Base-by-base conservation (phyloP, 352 stramenopile species). In the Phytophthora sojae region DNA sequence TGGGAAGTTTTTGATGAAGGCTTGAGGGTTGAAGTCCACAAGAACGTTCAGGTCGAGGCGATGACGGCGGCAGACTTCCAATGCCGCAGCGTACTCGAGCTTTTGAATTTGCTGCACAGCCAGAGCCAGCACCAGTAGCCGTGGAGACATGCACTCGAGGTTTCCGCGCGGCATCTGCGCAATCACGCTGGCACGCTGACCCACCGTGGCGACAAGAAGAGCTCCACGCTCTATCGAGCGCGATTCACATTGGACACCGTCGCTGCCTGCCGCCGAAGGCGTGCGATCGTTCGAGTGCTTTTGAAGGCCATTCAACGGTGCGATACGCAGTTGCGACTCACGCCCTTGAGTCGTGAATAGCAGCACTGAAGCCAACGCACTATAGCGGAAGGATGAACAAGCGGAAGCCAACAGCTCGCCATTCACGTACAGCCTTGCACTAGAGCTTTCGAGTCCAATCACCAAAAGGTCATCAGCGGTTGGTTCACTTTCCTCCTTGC, bases 151-250 rank as follows among this genome's bases (percentile, higher is more conserved):
- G 35, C 75, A 88, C 64, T 95, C 89, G 1, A 96, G 66, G 32
- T 96, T 96, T 32, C 89, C 89, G 9, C 89, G 86, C 17, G 85
- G 82, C 75, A 94, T 85, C 67, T 96, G 85, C 35, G 94, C 69
- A 57, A 94, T 71, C 5, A 93, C 85, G 50, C 75, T 82, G 4
- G 86, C 82, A 49, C 77, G 71, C 30, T 89, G 73, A 25, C 75
- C 75, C 5, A 92, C 55, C 3, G 85, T 81, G 6, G 77, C 85
- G 15, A 96, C 80, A 7, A 96, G 71, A 6, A 78, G 71, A 12
- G 89, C 80, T 2, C 89, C 89, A 15, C 82, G 86, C 30, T 94
- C 89, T 35, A 94, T 75, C n/a, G 74, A 65, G 2, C 86, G 81
- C 11, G 75, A 58, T 62, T 88, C 82, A 35, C 54, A 74, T 4